These are phyloP conservation scores for Suillus plorans DNA, from an alignment of 768 basidiomycete species.

Conservation along the genomic window DNA sequence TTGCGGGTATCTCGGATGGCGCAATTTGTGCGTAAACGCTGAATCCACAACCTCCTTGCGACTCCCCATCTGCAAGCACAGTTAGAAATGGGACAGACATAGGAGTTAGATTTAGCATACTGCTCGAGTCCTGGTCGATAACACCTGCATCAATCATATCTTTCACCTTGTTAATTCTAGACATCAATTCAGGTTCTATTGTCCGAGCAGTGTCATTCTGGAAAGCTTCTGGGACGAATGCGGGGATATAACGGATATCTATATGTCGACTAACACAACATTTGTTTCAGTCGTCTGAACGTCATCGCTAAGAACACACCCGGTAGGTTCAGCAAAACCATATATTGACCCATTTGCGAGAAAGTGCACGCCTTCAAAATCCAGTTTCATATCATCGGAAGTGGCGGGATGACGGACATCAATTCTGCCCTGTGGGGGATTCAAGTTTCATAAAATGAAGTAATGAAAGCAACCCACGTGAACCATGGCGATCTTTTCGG, in stretches of 20 bases:
- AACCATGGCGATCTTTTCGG: constrained; percentile 54
- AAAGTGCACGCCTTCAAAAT: constrained; percentile 80
- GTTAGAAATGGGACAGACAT: neutral
- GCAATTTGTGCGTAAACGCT: constrained; percentile 63
- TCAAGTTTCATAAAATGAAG: constrained; percentile 7
- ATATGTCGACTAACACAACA: constrained; percentile 43
- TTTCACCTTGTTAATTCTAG: constrained; percentile 58
- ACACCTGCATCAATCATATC: constrained; percentile 65
- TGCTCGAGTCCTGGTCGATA: constrained; percentile 50
- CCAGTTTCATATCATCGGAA: constrained; percentile 59
- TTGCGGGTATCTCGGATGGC: constrained; percentile 49
- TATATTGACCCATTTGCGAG: constrained; percentile 73
- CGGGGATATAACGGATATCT: constrained; percentile 67
- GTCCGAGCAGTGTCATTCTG: constrained; percentile 59
- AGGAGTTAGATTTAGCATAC: constrained; percentile 21
- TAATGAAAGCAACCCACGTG: constrained; percentile 49
- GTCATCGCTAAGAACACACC: constrained; percentile 40
- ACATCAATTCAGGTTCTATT: constrained; percentile 58
- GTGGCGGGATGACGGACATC: constrained; percentile 58
- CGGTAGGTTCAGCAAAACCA: constrained; percentile 63
- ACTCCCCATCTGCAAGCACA: constrained; percentile 39
- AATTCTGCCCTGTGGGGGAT: constrained; percentile 56
- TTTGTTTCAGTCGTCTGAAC: neutral
- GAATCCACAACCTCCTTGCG: constrained; percentile 61
- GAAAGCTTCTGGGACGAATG: constrained; percentile 55